Base-by-base conservation (phyloP, 2,329 filamentous ascomycete genomes). In the Aspergillus oerlinghausenensis region DNA sequence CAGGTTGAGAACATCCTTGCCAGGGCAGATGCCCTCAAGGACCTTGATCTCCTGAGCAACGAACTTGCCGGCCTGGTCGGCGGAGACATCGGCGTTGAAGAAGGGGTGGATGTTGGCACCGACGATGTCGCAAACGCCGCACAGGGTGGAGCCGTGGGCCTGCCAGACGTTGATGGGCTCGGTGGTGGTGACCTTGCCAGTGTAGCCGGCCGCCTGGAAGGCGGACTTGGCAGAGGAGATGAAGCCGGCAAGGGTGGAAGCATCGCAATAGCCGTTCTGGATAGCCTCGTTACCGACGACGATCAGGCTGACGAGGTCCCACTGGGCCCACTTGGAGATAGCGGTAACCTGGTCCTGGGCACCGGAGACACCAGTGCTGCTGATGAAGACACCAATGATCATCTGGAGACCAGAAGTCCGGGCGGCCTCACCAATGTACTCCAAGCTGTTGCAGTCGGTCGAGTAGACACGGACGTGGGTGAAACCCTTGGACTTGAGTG, bases 271-370 rank as follows among this genome's bases (percentile, higher is more conserved):
- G 60, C 83, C 82, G 79, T 88, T 86, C 81, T 90, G 89, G 73
- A 96, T 79, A 65, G 89, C 87, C 83, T 97, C 93, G 82, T 97
- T 97, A 76, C 91, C 92, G 64, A 96, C 84, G 32, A 94, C 88
- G 63, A 96, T 80, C 67, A 96, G 84, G 71, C 88, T 84, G 64
- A 96, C 88, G 51, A 89, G 73, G 60, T 86, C 82, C 86, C 88
- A 96, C 74, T 89, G 76, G 60, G 77, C 83, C 86, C 91, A 96
- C 58, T 73, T 67, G 74, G 84, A 80, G 73, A 97, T 88, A 59
- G 85, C 84, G 32, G 81, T 76, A 59, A 97, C 82, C 82, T 97
- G 92, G 67, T 84, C 77, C 70, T 86, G 79, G 65, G 91, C 86
- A 55, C 83, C 84, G 56, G 82, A 78, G 69, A 86, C 73, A 57